Evolutionary conservation across 768 basidiomycete species (phyloP), one percentile per base, ranked within the genome.

Genomic region (Pleurotus pulmonarius): DNA sequence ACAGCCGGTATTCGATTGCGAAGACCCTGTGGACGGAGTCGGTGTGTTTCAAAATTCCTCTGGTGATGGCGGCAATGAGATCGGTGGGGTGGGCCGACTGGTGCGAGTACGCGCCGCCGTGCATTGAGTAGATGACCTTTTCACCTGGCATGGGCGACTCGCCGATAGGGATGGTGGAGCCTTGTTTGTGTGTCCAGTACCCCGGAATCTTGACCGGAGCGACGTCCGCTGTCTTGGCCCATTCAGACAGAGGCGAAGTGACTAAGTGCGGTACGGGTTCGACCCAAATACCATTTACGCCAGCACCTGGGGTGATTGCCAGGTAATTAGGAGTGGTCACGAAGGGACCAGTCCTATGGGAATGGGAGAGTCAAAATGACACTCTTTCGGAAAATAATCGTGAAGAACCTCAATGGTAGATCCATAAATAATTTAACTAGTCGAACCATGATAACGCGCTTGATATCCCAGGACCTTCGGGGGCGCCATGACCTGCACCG

Each of bases 1-100:
- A 81, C 46, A 87, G 78, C 4, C 90, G 85, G 68, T 93, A 94
- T 69, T 92, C 91, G 46, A 90, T 62, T 11, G 80, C 78, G 63
- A 89, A 79, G 4, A 75, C 70, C 41, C 85, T 80, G 25, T 72
- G 66, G 15, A 83, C 65, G 12, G 72, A 58, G 41, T 71, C 65
- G 40, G 73, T 69, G 18, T 80, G 71, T 57, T 81, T 64, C 20
- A 89, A 64, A 25, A 85, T 65, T 9, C 77, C 80, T 9, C 69
- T 75, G 1, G 75, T 60, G 18, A 87, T 75, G 37, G 69, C 64
- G 1, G 80, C 69, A 0, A 79, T 77, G 38, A 69, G 56, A 53
- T 81, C 79, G 2, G 67, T 67, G n/a, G 86, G 86, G 59, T 83
- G 81, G 1, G 83, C 86, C 7, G 83, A 82, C 5, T 81, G 63